Base-by-base conservation (phyloP, 192 early-diverging fungal species). In the Linnemannia hyalina region DNA sequence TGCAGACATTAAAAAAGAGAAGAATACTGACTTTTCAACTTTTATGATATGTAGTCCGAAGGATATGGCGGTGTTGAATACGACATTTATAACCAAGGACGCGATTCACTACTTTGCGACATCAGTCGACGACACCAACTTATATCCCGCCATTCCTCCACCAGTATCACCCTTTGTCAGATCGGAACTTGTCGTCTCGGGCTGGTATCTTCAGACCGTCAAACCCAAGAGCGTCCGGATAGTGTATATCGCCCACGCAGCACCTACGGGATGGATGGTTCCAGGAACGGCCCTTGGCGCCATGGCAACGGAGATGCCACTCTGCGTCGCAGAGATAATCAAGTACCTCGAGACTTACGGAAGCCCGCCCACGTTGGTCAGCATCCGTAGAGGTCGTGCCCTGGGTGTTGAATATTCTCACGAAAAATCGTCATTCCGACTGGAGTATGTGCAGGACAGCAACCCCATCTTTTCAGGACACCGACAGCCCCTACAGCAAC, bases 191-290 rank as follows among this genome's bases (percentile, higher is more conserved):
- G 82, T 79, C 69, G 38, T 80, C 1, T 86, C 84, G 26, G 84
- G 84, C 10, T 86, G 84, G 84, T 81, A 81, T 63, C 47, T 89
- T 18, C 82, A 88, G 18, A 72, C 77, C 0, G 22, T 80, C 35
- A 77, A 82, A 32, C 81, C 89, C 15, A 80, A 70, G 52, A 85
- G 88, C 40, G 74, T 90, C 11, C 73, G 75, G 42, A 76, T 91
- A 9, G 80, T 79, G 7, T 84, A 89, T 65, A 80, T 90, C 52
- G 68, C 88, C 15, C 85, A 89, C 72, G 81, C 85, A 2, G 47
- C 88, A 13, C 76, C 83, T 6, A 82, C 83, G 57, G 83, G 89
- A 22, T 90, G 89, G 89, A 78, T 90, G 76, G 84, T 86, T 22
- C 89, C 89, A 49, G 82, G 80, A 35, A 81, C 87, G 20, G 74